Conservation (phyloP, 305 asterid species). For the Solanum hybrid region DNA sequence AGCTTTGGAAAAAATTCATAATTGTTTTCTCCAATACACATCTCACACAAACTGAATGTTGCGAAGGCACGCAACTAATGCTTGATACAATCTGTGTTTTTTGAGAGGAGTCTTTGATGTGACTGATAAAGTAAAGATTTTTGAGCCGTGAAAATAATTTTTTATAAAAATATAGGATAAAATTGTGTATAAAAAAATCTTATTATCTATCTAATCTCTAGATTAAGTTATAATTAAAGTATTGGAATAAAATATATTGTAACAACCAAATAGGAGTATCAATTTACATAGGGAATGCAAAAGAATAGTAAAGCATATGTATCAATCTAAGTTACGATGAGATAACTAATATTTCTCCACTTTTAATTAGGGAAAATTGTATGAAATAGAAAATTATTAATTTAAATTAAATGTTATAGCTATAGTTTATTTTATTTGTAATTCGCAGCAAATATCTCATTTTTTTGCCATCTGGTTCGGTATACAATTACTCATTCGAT, state of each 20-base stretch:
- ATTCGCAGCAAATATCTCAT: no score
- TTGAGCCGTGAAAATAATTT: fast-evolving
- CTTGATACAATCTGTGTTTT: neutral
- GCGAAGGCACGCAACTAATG: neutral
- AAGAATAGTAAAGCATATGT: neutral
- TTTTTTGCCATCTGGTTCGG: no score
- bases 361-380: neutral
- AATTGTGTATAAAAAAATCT: neutral
- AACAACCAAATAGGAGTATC: no score
- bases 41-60: neutral
- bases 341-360: neutral
- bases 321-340: neutral
- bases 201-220: neutral
- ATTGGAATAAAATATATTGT: neutral
- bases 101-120: neutral
- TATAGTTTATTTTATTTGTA: no score
- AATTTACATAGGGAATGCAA: neutral
- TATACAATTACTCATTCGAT: no score
- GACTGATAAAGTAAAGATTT: fast-evolving
- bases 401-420: no score
- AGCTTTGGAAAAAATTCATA: neutral
- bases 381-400: no score
- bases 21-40: neutral
- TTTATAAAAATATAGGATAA: neutral
- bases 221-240: neutral